These are phyloP conservation scores for Colletotrichum coccodes DNA, from an alignment of 2,329 filamentous ascomycete genomes.

Conservation along the genomic window DNA sequence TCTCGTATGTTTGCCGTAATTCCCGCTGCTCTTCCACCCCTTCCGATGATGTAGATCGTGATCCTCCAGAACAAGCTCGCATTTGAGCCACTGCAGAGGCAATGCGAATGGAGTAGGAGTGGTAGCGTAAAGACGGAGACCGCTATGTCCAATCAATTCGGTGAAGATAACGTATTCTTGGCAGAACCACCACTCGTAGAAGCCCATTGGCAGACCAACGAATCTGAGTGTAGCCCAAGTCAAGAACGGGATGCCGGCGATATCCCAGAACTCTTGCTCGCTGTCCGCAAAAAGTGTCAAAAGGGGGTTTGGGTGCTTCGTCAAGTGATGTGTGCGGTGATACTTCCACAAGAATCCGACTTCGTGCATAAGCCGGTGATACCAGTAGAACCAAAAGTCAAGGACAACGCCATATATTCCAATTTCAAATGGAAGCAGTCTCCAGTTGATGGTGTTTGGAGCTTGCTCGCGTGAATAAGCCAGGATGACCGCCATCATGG, in stretches of 20 bases:
- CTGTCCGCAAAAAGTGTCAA: constrained; percentile 52
- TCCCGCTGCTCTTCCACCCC: constrained; percentile 49
- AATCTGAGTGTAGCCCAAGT: constrained; percentile 47
- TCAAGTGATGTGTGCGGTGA: constrained; percentile 56
- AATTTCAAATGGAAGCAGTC: constrained; percentile 49
- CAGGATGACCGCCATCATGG: constrained; percentile 46
- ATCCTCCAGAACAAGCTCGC: constrained; percentile 53
- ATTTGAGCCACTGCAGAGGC: constrained; percentile 43
- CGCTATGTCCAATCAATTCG: constrained; percentile 50
- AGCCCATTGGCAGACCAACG: constrained; percentile 52
- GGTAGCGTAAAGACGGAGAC: constrained; percentile 47
- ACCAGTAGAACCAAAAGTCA: constrained; percentile 57
- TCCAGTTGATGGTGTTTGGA: constrained; percentile 42
- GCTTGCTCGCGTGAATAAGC: constrained; percentile 39
- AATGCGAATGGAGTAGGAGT: constrained; percentile 46
- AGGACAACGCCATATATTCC: constrained; percentile 53
- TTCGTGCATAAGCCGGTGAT: constrained; percentile 54
- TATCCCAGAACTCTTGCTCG: constrained; percentile 54
- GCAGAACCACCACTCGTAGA: constrained; percentile 59
- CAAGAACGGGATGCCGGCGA: constrained; percentile 51
- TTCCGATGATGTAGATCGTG: constrained; percentile 52
- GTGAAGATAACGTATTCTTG: constrained; percentile 53
- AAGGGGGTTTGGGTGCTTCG: constrained; percentile 55
- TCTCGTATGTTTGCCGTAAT: constrained; percentile 50
- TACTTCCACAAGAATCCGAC: constrained; percentile 50